A percentile compares a stretch with the other conserved stretches of the same genome.
phyloP scores from a whole-genome alignment of 192 early-diverging fungal genomes.

The Powellomyces hirtus region DNA sequence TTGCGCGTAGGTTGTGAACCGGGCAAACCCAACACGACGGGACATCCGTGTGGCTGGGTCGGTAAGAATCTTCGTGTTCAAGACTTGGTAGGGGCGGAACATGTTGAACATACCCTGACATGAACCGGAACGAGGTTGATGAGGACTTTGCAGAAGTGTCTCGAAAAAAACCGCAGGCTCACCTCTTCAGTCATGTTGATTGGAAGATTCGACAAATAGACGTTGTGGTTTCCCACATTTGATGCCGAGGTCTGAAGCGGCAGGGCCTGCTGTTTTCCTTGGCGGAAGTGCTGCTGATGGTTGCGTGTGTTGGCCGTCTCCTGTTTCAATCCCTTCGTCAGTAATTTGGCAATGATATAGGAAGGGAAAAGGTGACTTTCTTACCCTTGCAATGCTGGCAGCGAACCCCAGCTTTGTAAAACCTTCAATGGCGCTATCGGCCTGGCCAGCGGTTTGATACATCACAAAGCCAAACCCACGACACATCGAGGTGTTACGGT shows the following conservation, averaged over 20 bases:
- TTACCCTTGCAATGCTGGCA: slow-evolving; percentile 72
- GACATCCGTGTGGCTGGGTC: slow-evolving; percentile 62
- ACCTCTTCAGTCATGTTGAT: slow-evolving; percentile 71
- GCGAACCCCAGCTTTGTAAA: slow-evolving; percentile 64
- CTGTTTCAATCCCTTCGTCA: too few relatives aligned
- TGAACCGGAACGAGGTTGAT: too few relatives aligned
- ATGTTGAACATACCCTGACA: slow-evolving; percentile 50
- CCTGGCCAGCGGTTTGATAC: slow-evolving; percentile 70
- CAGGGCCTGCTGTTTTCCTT: too few relatives aligned
- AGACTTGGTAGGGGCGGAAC: slow-evolving; percentile 61
- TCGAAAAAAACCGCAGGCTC: too few relatives aligned
- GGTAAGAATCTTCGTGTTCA: slow-evolving; percentile 73
- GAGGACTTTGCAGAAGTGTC: too few relatives aligned
- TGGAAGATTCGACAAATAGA: slow-evolving; percentile 84
- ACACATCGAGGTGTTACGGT: slow-evolving; percentile 74
- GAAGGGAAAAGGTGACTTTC: neutral
- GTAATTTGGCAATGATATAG: too few relatives aligned
- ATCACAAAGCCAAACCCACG: slow-evolving; percentile 90
- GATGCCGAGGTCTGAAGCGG: too few relatives aligned
- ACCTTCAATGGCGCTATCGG: slow-evolving; percentile 65
- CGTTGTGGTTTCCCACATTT: slow-evolving; percentile 74
- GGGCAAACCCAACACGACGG: slow-evolving; percentile 80
- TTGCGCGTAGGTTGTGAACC: slow-evolving; percentile 69
- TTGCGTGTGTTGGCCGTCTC: too few relatives aligned
- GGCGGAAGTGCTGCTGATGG: too few relatives aligned